phyloP scores from a whole-genome alignment of 495 filamentous ascomycete genomes.

The Ramalina intermedia region DNA sequence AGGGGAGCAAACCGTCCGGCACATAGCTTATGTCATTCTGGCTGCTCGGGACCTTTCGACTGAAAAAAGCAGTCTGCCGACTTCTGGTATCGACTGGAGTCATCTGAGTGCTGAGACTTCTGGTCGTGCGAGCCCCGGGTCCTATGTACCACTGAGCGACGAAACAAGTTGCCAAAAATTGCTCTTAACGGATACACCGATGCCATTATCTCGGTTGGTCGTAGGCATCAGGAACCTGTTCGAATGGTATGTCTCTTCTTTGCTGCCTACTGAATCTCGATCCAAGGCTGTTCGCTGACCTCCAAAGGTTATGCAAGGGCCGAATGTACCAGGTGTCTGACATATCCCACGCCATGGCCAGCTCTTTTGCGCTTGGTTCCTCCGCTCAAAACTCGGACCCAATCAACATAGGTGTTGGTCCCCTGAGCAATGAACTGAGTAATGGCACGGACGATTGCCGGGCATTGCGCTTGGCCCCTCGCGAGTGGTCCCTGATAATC shows the following conservation, averaged over 20 bases:
- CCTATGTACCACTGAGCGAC: no score
- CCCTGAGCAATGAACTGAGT: background rate
- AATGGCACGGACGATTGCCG: background rate
- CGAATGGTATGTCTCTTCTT: background rate
- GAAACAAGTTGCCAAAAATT: no score
- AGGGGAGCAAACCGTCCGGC: no score
- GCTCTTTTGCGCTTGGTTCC: background rate
- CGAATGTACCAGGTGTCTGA: background rate
- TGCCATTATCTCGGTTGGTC: background rate
- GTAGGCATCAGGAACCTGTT: background rate
- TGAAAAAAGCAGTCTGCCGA: background rate
- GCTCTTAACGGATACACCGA: background rate
- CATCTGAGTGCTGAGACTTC: background rate
- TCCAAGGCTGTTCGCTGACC: no score
- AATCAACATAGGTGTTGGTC: background rate
- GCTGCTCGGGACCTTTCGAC: background rate
- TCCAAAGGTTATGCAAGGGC: background rate
- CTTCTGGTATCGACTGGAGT: background rate
- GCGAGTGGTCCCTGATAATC: background rate
- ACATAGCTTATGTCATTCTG: background rate
- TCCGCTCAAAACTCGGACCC: background rate
- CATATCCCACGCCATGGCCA: background rate
- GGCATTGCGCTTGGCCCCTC: background rate
- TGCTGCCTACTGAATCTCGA: no score
- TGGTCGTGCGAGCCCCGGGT: no score